phyloP scores from a whole-genome alignment of 2,329 filamentous ascomycete species.

The Blastomyces parvus region DNA sequence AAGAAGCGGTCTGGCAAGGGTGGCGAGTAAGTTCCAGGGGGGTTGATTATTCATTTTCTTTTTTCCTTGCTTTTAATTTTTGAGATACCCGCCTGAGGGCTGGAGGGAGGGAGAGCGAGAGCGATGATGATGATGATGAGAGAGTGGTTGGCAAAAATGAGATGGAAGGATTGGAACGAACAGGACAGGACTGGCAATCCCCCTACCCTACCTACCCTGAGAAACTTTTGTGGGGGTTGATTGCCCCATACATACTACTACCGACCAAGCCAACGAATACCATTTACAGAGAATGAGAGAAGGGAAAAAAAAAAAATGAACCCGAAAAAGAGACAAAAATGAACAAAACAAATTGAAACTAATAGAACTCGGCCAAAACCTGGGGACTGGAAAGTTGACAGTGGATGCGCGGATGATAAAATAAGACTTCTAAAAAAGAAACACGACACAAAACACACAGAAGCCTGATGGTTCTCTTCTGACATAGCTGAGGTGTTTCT shows the following conservation, averaged over 20 bases:
- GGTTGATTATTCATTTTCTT: background rate
- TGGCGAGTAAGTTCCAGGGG: slow-evolving; percentile 14
- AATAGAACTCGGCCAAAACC: background rate
- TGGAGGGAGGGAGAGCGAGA: background rate
- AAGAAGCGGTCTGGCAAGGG: slow-evolving; percentile 51
- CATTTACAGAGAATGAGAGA: background rate
- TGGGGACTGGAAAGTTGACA: background rate
- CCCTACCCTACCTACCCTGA: background rate
- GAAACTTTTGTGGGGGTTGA: background rate
- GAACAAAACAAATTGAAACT: background rate
- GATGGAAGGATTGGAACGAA: background rate
- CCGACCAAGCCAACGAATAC: too few species aligned
- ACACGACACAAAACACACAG: too few species aligned
- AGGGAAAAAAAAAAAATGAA: background rate
- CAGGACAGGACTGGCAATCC: background rate
- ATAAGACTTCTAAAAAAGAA: too few species aligned
- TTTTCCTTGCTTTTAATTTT: background rate
- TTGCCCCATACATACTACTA: background rate
- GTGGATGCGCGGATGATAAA: background rate
- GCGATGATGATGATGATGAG: background rate
- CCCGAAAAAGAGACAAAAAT: background rate
- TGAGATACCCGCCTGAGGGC: background rate
- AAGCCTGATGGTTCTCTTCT: too few species aligned
- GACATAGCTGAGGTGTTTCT: too few species aligned
- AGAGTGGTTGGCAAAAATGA: background rate